Base-by-base conservation (phyloP, 129 eudicot genomes). In the Tanacetum coccineum region DNA sequence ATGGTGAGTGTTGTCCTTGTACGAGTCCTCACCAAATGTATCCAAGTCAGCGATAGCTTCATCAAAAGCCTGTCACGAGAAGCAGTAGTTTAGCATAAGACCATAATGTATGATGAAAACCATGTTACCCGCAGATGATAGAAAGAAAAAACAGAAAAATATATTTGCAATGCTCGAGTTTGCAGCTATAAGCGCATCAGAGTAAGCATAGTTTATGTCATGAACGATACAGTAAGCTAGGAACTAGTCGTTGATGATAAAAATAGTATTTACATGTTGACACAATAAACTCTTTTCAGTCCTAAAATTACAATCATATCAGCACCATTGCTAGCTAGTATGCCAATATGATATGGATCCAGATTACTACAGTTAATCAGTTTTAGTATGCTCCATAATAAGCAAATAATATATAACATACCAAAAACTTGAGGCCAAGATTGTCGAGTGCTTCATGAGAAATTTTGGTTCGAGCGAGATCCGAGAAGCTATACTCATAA, bases 11-110 rank as follows among this genome's bases (percentile, higher is more conserved):
- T 90, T 90, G 80, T 90, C 97, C 89, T 90, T 90, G 91, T 90
- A 90, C 64, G 97, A 90, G 71, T 90, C 97, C 84, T 90, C 97
- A 1, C 97, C 97, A 78, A 90, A 70, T 55, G 97, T 90, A 77
- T 90, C 97, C 72, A 90, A 76, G 83, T 90, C 97, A 67, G 97
- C 81, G 54, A 90, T 90, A 13, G 97, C 97, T 83, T 90, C 97
- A 72, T 90, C 97, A 74, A 90, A 90, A 53, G 97, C 97, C 97
- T 90, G 87, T 21, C n/a, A 77, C 3, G 44, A 12, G 62, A 10
- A 4, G 45, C 63, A 48, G 66, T 44, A 13, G 17, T 11, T 52
- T 63, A 53, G 10, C 52, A 64, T 6, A 68, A 39, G n/a, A 53
- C 59, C 4, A 36, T 0, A 53, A 52, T 67, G 50, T 67, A 11